Conservation (phyloP, 2,329 filamentous ascomycete genomes). For the Alternaria longipes region DNA sequence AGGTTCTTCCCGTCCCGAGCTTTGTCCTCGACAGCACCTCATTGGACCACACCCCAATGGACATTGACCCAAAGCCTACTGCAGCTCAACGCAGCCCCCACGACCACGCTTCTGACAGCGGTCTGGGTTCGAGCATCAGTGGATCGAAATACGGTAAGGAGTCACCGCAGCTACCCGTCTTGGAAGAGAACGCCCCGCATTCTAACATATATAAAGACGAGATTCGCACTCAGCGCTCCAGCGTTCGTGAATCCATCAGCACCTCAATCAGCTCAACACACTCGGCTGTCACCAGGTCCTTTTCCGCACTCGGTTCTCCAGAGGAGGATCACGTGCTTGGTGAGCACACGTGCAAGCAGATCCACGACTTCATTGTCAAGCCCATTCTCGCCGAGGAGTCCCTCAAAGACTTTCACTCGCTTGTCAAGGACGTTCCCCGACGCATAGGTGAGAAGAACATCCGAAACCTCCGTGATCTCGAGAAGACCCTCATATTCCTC, state of each 20-base stretch:
- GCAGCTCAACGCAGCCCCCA: constrained; percentile 55
- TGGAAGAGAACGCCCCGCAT: constrained; percentile 24
- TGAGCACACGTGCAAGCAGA: constrained; percentile 75
- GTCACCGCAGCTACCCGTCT: constrained; percentile 26
- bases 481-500: constrained; percentile 90
- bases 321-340: constrained; percentile 68
- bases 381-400: constrained; percentile 78
- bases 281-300: constrained; percentile 57
- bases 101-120: constrained; percentile 84
- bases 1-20: constrained; percentile 59
- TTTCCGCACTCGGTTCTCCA: constrained; percentile 50
- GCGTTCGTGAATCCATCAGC: constrained; percentile 48
- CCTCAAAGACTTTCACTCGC: constrained; percentile 81
- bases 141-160: constrained; percentile 59
- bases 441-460: constrained; percentile 87
- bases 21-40: constrained; percentile 54
- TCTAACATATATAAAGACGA: constrained; percentile 51
- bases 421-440: constrained; percentile 79
- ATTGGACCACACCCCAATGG: constrained; percentile 49
- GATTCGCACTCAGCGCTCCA: constrained; percentile 37
- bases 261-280: constrained; percentile 49
- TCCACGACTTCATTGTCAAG: constrained; percentile 77
- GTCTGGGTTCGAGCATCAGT: constrained; percentile 82
- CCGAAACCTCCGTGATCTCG: constrained; percentile 88
- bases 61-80: constrained; percentile 54